Evolutionary conservation across 169 alveolate genomes (phyloP).

Genomic region (Eimeria zaria): DNA sequence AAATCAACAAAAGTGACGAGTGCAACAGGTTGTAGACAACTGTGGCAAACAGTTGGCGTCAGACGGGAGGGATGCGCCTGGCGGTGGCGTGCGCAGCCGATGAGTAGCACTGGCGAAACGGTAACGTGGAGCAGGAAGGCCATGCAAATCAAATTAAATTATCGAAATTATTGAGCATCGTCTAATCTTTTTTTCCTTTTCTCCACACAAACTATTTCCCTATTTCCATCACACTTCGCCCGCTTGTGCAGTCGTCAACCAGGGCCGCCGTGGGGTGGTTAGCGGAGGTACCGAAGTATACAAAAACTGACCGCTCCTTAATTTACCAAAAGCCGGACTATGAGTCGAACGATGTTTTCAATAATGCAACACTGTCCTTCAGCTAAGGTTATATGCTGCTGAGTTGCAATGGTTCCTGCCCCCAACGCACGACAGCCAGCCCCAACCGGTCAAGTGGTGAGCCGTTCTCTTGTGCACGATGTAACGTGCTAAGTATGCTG

Average conservation of each 20-base stretch:
- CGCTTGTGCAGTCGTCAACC: background rate
- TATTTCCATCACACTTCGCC: background rate
- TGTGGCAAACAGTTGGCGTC: background rate
- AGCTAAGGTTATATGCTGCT: background rate
- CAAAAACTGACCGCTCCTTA: background rate
- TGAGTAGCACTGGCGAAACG: background rate
- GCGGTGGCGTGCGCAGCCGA: constrained; percentile 63
- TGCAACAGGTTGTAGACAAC: background rate
- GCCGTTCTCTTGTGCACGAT: background rate
- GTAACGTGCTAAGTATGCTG: background rate
- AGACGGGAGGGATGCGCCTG: constrained; percentile 37
- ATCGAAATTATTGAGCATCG: background rate
- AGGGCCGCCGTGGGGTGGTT: constrained; percentile 45
- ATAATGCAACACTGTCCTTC: background rate
- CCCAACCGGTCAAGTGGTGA: background rate
- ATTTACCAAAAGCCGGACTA: background rate
- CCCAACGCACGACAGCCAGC: constrained; percentile 44
- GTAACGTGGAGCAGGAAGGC: background rate
- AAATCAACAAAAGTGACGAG: background rate
- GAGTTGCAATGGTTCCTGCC: background rate
- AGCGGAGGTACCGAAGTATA: background rate
- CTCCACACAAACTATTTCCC: background rate
- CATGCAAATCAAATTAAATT: background rate
- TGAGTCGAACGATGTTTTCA: background rate
- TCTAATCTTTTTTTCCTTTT: background rate